Percentiles rank a stretch among this genome's conserved stretches.
These are phyloP conservation scores for Vitis hybrid DNA, from an alignment of 177 flowering plant species.

Conservation along the genomic window DNA sequence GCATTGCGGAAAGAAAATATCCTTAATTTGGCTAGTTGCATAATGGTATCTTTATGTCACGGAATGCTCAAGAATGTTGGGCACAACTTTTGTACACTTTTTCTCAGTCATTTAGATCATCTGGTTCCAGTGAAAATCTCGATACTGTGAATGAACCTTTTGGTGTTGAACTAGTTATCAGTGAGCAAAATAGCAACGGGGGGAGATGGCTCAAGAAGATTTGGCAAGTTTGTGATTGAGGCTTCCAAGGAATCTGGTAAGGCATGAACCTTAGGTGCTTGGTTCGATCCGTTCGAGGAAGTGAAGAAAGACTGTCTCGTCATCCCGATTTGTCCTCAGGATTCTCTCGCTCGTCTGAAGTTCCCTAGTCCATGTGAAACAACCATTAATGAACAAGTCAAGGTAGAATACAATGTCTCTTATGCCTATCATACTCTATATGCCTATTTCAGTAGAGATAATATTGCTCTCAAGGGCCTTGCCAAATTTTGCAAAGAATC, in stretches of 20 bases:
- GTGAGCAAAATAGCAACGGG: conserved; percentile 7
- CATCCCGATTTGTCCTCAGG: conserved; percentile 53
- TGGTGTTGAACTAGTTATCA: conserved; percentile 85
- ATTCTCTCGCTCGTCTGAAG: conserved; percentile 79
- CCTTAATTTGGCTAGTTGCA: conserved; percentile 96
- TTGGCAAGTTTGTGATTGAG: too few relatives aligned
- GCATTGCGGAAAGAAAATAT: conserved; percentile 45
- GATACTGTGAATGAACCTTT: conserved; percentile 74
- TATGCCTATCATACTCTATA: conserved; percentile 89
- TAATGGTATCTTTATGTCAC: conserved; percentile 42
- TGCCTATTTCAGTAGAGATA: conserved; percentile 91
- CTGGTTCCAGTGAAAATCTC: conserved; percentile 57
- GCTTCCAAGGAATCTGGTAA: too few relatives aligned
- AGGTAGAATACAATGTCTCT: conserved; percentile 95
- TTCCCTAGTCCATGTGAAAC: conserved; percentile 58
- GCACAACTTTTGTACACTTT: conserved; percentile 87
- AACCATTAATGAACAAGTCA: conserved; percentile 91
- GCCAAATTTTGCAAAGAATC: conserved; percentile 95
- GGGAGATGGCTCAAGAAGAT: too few relatives aligned
- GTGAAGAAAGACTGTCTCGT: conserved; percentile 66
- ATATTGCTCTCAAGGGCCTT: conserved; percentile 84
- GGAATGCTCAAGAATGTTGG: conserved; percentile 99
- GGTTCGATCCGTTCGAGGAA: conserved; percentile 90
- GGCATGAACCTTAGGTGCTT: conserved; percentile 35
- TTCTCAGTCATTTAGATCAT: conserved; percentile 71